Conservation (phyloP, 1,139 yeast species). For the Meyerozyma smithsonii region DNA sequence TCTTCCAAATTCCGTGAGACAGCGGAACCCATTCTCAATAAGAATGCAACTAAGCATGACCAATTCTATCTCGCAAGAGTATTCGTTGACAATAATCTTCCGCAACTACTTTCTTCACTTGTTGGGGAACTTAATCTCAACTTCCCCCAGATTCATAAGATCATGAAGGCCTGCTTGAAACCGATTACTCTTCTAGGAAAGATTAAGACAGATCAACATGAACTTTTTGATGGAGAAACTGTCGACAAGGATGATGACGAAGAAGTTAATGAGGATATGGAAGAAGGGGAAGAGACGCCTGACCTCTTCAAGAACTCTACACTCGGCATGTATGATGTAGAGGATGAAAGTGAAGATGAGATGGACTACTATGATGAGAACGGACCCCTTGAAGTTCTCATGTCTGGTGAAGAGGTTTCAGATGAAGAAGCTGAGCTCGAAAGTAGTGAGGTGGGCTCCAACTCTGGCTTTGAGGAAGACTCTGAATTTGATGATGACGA, state of each 20-base stretch:
- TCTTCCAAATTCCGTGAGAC: conserved; percentile 40
- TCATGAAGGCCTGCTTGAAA: conserved; percentile 53
- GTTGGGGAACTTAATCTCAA: conserved; percentile 66
- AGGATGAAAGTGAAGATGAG: conserved; percentile 58
- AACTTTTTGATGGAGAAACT: conserved; percentile 47
- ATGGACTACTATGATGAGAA: conserved; percentile 24
- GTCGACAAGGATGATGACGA: conserved; percentile 54
- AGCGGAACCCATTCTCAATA: conserved; percentile 42
- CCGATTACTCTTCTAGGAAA: conserved; percentile 62
- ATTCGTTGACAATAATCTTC: conserved; percentile 62
- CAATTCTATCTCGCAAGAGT: conserved; percentile 57
- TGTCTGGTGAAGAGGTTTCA: conserved; percentile 32
- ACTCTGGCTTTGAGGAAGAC: conserved; percentile 10
- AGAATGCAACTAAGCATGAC: conserved; percentile 50
- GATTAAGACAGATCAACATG: conserved; percentile 54
- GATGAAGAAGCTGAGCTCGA: conserved; percentile 15
- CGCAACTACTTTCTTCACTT: conserved; percentile 51
- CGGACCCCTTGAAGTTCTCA: conserved; percentile 31
- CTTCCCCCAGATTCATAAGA: conserved; percentile 59
- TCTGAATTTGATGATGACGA: conserved; percentile 16
- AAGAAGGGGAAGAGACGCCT: conserved; percentile 66
- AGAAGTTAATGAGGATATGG: conserved; percentile 44
- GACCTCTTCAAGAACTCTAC: conserved; percentile 85
- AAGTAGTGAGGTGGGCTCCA: conserved; percentile 9
- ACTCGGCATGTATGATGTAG: conserved; percentile 90